phyloP scores from a whole-genome alignment of 1,139 yeast genomes.

The Pichia terricola region DNA sequence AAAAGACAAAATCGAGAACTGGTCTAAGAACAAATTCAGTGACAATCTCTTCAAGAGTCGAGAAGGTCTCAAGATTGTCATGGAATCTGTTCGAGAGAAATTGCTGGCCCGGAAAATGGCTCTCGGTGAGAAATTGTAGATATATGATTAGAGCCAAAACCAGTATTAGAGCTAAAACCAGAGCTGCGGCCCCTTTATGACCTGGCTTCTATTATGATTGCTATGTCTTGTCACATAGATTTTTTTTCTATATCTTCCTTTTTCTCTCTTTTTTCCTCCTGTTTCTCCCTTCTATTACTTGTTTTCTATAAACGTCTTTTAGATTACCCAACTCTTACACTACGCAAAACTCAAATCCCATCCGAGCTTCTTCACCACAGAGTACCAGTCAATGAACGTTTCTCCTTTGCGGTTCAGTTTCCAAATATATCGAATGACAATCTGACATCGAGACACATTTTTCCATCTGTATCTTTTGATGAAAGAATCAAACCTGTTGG shows the following conservation, averaged over 20 bases:
- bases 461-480: constrained; percentile 57
- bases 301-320: too few species aligned
- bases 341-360: constrained; percentile 76
- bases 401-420: constrained; percentile 35
- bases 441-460: constrained; percentile 52
- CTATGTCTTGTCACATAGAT: too few species aligned
- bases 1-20: constrained; percentile 66
- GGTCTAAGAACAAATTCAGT: constrained; percentile 68
- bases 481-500: constrained; percentile 43
- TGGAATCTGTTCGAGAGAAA: constrained; percentile 37
- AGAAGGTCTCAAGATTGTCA: constrained; percentile 68
- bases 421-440: constrained; percentile 55
- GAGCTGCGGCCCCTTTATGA: too few species aligned
- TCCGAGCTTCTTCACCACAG: constrained; percentile 52
- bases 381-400: constrained; percentile 56
- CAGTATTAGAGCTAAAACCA: too few species aligned
- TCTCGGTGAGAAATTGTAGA: neutral
- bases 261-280: too few species aligned
- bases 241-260: too few species aligned
- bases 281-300: too few species aligned
- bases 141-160: too few species aligned
- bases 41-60: constrained; percentile 60
- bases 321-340: too few species aligned
- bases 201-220: too few species aligned
- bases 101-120: constrained; percentile 5